Conservation (phyloP, 129 eudicot species). For the Flaveria bidentis region DNA sequence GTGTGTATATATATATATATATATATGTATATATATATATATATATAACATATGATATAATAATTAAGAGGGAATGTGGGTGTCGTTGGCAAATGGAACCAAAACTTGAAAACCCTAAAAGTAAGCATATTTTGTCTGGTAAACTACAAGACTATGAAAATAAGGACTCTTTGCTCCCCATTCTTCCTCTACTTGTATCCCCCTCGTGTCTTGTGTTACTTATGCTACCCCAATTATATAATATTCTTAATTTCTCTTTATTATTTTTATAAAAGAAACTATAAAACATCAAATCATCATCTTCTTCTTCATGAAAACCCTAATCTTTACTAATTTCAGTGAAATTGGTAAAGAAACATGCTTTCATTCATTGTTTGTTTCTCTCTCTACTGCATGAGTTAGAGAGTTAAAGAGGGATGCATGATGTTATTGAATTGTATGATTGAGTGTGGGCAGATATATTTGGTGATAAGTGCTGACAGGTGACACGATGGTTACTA, state of each 20-base stretch:
- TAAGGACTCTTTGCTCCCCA: conserved; percentile 48
- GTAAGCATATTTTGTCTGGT: conserved; percentile 41
- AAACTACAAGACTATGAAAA: conserved; percentile 43
- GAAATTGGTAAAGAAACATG: conserved; percentile 9
- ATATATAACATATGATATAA: background rate
- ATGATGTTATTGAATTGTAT: conserved; percentile 4
- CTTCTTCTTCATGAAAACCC: conserved; percentile 20
- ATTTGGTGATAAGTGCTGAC: conserved; percentile 39
- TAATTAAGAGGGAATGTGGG: conserved; percentile 1
- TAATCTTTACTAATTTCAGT: background rate
- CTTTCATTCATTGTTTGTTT: background rate
- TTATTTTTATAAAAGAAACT: background rate
- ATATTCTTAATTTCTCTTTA: too few species aligned
- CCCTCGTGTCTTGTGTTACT: conserved; percentile 45
- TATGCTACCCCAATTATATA: conserved; percentile 17
- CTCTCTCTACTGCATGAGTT: too few species aligned
- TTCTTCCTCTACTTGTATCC: conserved; percentile 44
- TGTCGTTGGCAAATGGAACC: conserved; percentile 42
- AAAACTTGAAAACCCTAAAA: conserved; percentile 39
- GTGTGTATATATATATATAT: too few species aligned
- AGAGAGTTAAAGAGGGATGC: background rate
- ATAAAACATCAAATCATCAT: background rate
- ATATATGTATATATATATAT: too few species aligned
- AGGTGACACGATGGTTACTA: conserved; percentile 46
- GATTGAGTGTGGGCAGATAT: conserved; percentile 38